A percentile compares a stretch with the other conserved stretches of the same genome.
Conservation (phyloP, 2,329 filamentous ascomycete genomes). For the Fusarium graminum region DNA sequence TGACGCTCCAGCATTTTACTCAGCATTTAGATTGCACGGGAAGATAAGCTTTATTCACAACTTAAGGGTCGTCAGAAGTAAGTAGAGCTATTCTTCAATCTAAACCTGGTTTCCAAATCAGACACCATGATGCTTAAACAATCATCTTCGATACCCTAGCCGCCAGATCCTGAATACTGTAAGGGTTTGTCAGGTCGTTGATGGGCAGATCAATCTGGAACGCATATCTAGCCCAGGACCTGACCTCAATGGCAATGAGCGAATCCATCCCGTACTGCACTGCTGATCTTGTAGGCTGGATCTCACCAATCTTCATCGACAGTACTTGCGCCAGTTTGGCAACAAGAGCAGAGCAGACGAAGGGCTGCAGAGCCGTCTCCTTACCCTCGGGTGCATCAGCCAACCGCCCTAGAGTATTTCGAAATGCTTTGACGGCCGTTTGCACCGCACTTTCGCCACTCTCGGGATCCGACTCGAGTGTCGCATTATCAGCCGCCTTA, state of each 20-base stretch:
- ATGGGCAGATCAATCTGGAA: slow-evolving; percentile 46
- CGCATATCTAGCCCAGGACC: slow-evolving; percentile 46
- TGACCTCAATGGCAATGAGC: slow-evolving; percentile 45
- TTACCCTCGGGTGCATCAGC: slow-evolving; percentile 36
- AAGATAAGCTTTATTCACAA: no score
- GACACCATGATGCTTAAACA: slow-evolving; percentile 3
- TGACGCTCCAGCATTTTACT: no score
- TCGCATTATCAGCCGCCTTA: slow-evolving; percentile 33
- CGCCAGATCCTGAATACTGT: slow-evolving; percentile 44
- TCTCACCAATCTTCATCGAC: slow-evolving; percentile 44
- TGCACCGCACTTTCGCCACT: slow-evolving; percentile 42
- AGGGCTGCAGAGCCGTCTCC: slow-evolving; percentile 35
- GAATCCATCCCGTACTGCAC: slow-evolving; percentile 46
- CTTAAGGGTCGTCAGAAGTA: no score
- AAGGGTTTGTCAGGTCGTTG: slow-evolving; percentile 45
- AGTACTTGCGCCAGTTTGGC: slow-evolving; percentile 44
- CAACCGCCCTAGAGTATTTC: slow-evolving; percentile 28
- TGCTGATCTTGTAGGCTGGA: slow-evolving; percentile 40
- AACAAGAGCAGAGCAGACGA: slow-evolving; percentile 42
- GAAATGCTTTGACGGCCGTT: slow-evolving; percentile 44
- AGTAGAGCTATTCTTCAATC: no score
- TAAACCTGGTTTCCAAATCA: not conserved
- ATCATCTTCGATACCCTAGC: slow-evolving; percentile 42
- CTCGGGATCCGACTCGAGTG: slow-evolving; percentile 31
- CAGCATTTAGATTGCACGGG: no score